These are phyloP conservation scores for Grigorovia transvaalensis DNA, from an alignment of 805 yeast species.

Conservation along the genomic window DNA sequence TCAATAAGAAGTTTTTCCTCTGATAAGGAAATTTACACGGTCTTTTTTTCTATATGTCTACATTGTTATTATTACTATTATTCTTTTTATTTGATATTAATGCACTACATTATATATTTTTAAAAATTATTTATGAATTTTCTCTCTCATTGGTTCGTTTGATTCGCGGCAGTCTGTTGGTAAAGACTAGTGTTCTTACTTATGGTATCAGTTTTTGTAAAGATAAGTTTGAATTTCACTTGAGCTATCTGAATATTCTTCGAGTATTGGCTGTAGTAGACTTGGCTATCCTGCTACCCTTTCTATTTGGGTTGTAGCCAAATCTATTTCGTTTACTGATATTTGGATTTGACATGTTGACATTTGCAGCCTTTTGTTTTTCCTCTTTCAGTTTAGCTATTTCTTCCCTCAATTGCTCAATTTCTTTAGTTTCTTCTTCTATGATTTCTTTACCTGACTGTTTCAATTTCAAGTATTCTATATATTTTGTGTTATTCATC, in stretches of 20 bases:
- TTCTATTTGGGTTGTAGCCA: not conserved
- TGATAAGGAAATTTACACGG: too few species aligned
- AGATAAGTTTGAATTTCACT: not conserved
- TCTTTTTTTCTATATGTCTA: too few species aligned
- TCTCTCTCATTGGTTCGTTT: not conserved
- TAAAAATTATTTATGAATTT: not conserved
- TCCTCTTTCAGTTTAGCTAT: constrained; percentile 7
- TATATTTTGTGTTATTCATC: constrained; percentile 32
- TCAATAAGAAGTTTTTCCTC: not conserved
- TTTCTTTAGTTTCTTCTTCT: constrained; percentile 11
- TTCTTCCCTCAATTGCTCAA: constrained; percentile 12
- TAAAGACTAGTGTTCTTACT: too few species aligned
- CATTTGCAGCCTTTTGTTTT: constrained; percentile 3
- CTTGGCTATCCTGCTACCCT: constrained; percentile 11
- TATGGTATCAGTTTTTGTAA: too few species aligned
- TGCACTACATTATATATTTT: not conserved
- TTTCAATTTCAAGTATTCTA: constrained; percentile 27
- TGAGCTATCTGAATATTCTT: constrained; percentile 14
- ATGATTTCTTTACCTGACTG: constrained; percentile 19
- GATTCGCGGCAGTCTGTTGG: too few species aligned
- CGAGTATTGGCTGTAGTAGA: constrained; percentile 21
- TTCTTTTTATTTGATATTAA: not conserved
- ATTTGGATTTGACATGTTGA: not conserved
- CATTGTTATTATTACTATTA: not conserved
- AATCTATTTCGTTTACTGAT: not conserved